phyloP scores from a whole-genome alignment of 2,329 filamentous ascomycete genomes.

The Diaporthe sp. region DNA sequence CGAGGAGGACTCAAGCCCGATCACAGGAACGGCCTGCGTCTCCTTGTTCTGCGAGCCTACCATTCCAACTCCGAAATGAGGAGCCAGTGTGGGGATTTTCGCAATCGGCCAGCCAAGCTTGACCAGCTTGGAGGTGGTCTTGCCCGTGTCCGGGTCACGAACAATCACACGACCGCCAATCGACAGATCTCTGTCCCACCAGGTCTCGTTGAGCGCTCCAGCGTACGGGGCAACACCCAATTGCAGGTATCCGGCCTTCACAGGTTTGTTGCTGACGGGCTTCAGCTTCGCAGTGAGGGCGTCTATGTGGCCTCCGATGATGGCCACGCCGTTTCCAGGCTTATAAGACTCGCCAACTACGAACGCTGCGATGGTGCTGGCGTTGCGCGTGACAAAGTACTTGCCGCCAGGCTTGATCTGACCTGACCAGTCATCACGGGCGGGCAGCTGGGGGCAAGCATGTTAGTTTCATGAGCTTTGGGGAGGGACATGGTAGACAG shows the following conservation, averaged over 20 bases:
- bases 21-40: conserved; percentile 93
- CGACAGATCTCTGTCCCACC: conserved; percentile 96
- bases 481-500: accelerated
- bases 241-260: conserved; percentile 86
- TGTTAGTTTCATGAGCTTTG: conserved; percentile 34
- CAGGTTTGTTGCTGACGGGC: conserved; percentile 87
- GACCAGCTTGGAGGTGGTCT: conserved; percentile 84
- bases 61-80: conserved; percentile 88
- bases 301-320: conserved; percentile 93
- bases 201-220: conserved; percentile 86
- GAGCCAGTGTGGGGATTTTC: conserved; percentile 88
- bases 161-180: conserved; percentile 92
- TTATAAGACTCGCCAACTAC: conserved; percentile 82
- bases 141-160: conserved; percentile 75
- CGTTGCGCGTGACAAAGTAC: conserved; percentile 90
- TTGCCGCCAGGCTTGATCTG: conserved; percentile 83
- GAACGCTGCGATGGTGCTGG: conserved; percentile 87
- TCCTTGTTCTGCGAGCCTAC: conserved; percentile 80
- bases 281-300: conserved; percentile 91
- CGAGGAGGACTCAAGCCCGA: conserved; percentile 77
- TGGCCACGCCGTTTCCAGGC: conserved; percentile 86
- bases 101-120: conserved; percentile 96
- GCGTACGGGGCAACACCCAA: conserved; percentile 94
- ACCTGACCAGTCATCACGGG: conserved; percentile 80
- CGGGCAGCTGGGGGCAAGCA: conserved; percentile 66